phyloP scores from a whole-genome alignment of 352 stramenopile species.

The Phytophthora ramorum region DNA sequence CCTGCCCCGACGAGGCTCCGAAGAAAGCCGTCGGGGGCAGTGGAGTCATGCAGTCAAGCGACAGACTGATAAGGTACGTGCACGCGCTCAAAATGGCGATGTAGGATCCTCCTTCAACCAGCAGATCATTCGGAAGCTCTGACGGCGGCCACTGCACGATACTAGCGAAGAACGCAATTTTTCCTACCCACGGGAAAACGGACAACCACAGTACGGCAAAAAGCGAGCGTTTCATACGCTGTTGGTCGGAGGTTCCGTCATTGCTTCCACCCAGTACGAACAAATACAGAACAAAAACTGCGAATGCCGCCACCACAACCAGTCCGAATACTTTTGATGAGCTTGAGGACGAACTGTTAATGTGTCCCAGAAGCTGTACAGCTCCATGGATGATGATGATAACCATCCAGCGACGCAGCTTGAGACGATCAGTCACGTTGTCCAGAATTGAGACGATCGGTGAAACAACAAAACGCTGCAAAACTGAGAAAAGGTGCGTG shows the following conservation, averaged over 20 bases:
- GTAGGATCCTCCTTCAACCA: constrained; percentile 51
- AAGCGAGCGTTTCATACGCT: constrained; percentile 62
- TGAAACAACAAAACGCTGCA: constrained; percentile 50
- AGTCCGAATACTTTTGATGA: constrained; percentile 55
- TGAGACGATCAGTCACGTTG: constrained; percentile 33
- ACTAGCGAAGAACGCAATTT: constrained; percentile 65
- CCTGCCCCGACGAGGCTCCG: constrained; percentile 54
- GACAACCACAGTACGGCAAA: constrained; percentile 66
- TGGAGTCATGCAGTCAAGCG: constrained; percentile 67
- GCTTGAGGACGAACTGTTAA: constrained; percentile 34
- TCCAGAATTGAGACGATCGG: constrained; percentile 33
- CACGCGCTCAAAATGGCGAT: constrained; percentile 48
- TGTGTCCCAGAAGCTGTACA: constrained; percentile 49
- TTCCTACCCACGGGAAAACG: constrained; percentile 66
- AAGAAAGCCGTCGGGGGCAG: constrained; percentile 83
- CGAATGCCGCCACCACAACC: constrained; percentile 53
- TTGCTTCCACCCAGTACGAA: constrained; percentile 50
- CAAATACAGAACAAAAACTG: constrained; percentile 58
- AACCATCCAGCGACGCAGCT: constrained; percentile 58
- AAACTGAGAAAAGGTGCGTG: constrained; percentile 40
- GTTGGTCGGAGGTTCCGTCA: constrained; percentile 52
- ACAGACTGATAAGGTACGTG: constrained; percentile 54
- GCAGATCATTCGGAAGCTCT: constrained; percentile 49
- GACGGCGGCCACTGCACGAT: constrained; percentile 50
- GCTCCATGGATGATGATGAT: constrained; percentile 45